Evolutionary conservation across 805 yeast species (phyloP), one percentile per base, ranked within the genome.

Genomic region (Wickerhamiella galacta): DNA sequence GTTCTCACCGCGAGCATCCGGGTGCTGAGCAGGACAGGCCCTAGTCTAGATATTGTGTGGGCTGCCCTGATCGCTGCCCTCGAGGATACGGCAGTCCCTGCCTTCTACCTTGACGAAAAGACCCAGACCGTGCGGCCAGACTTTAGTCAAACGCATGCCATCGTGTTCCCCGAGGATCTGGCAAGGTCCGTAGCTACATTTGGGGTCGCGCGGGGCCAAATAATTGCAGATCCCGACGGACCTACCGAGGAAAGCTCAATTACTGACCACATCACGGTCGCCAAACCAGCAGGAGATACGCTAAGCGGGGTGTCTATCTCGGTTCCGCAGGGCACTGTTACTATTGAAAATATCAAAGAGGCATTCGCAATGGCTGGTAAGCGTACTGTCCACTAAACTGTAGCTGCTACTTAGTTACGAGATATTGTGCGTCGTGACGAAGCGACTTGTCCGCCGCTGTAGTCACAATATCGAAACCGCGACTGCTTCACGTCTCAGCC

Each of bases 21-120:
- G 43, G 82, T 83, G 1, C 74, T 79, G 43, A 74, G 87, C 31
- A 67, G 90, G 37, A 63, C 80, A 1, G 93, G 93, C 0, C 92
- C 95, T 2, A 57, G 77, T 18, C 74, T 72, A 45, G 95, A 83
- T 46, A 54, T 75, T 8, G 75, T 79, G 30, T 76, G 83, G 71
- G 68, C 66, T 15, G 68, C 85, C 3, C 52, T 81, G 16, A 47
- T 77, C 4, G 57, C 64, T 20, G 90, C 93, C 0, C 55, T 85
- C 35, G 49, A 62, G 34, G 60, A 64, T 33, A 66, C 73, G 3
- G 57, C 58, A 41, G 58, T 85, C 20, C 95, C 95, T 2, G 54
- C 63, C 23, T 71, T 80, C 4, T 75, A 67, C 41, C 56, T 75
- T 28, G 80, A 76, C 42, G 52, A 63, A 61, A 39, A 70, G 65